A percentile compares a stretch with the other conserved stretches of the same genome.
These are phyloP conservation scores for Tetraselmis striata DNA, from an alignment of 139 green algal species.

Conservation along the genomic window DNA sequence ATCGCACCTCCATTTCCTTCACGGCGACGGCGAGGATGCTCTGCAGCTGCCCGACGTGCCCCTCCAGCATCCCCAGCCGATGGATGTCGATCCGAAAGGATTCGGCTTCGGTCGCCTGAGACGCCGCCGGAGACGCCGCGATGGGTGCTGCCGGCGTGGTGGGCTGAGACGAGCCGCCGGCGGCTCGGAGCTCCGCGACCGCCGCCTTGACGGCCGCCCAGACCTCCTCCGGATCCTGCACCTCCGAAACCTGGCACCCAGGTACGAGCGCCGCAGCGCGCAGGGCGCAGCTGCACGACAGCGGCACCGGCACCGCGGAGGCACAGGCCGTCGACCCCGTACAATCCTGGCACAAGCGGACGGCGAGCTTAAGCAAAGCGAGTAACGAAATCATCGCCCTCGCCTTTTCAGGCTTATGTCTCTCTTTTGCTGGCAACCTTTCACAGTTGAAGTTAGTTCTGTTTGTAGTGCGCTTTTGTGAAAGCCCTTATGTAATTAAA, in stretches of 20 bases:
- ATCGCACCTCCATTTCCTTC: neutral
- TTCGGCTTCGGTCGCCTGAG: neutral
- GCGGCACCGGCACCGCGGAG: neutral
- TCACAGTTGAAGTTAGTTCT: too few species aligned
- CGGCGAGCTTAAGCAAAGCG: too few species aligned
- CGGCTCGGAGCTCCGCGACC: neutral
- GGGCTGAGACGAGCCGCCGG: too few species aligned
- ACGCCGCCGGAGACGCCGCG: neutral
- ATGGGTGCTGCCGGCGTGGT: too few species aligned
- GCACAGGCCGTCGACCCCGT: neutral
- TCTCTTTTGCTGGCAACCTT: too few species aligned
- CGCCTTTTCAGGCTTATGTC: too few species aligned
- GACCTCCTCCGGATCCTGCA: neutral
- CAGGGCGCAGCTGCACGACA: neutral
- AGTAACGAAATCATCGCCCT: too few species aligned
- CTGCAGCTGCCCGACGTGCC: neutral
- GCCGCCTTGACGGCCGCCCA: neutral
- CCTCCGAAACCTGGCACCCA: neutral
- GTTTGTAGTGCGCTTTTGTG: too few species aligned
- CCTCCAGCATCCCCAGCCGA: neutral
- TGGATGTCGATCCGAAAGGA: neutral
- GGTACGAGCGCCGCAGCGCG: neutral
- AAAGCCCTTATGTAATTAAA: too few species aligned
- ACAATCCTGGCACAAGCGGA: too few species aligned
- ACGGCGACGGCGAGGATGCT: neutral